These are phyloP conservation scores for Eucalyptus rudis DNA, from an alignment of 345 rosid species.

Conservation along the genomic window DNA sequence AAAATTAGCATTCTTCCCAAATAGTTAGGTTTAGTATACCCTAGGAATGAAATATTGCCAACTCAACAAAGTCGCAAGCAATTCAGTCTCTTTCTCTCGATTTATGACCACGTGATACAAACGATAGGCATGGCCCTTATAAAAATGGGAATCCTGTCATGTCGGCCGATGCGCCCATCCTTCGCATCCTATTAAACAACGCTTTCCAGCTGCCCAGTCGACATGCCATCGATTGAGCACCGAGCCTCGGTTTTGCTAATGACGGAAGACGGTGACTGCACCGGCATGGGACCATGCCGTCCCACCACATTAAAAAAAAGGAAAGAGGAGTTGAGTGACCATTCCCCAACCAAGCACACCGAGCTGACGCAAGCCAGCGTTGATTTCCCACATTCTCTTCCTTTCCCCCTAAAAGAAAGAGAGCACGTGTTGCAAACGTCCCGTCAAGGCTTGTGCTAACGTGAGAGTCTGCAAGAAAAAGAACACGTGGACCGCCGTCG, in stretches of 20 bases:
- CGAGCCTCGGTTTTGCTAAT: neutral
- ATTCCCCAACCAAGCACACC: neutral
- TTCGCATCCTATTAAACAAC: neutral
- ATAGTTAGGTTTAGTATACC: neutral
- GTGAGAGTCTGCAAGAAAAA: neutral
- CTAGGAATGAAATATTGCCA: neutral
- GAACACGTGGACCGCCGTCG: neutral
- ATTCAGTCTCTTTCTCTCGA: neutral
- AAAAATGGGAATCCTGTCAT: neutral
- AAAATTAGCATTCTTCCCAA: neutral
- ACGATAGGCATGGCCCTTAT: neutral
- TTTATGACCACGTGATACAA: neutral
- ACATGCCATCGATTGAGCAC: neutral
- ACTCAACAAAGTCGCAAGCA: neutral
- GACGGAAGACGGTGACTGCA: neutral
- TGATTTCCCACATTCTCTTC: neutral
- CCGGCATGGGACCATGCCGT: neutral
- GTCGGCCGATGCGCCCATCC: neutral
- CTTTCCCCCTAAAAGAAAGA: neutral
- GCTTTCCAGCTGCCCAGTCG: neutral
- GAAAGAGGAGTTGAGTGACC: neutral
- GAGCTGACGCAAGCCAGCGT: neutral
- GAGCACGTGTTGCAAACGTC: neutral
- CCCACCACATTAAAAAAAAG: neutral
- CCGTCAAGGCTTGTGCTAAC: neutral